A percentile compares a stretch with the other conserved stretches of the same genome.
Conservation (phyloP, 2,329 filamentous ascomycete species). For the Penicillium nordicum region DNA sequence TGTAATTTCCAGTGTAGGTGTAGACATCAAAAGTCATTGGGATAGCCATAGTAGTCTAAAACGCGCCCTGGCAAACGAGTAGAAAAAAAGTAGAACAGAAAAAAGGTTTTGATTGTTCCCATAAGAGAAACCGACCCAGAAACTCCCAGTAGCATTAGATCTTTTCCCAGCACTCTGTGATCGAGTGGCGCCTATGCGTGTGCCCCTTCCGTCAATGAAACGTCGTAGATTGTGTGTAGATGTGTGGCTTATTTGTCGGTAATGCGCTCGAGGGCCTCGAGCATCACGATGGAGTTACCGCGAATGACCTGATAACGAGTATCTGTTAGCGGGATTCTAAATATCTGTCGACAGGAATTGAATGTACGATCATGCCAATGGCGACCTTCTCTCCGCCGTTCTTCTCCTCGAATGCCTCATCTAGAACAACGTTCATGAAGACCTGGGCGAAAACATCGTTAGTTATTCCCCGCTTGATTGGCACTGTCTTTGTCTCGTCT, state of each 20-base stretch:
- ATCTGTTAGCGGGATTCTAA: constrained; percentile 5
- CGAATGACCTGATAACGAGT: constrained; percentile 70
- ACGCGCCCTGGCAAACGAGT: constrained; percentile 1
- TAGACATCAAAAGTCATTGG: neutral
- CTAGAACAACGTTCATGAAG: constrained; percentile 95
- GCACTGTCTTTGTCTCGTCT: too few species aligned
- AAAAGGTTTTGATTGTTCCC: constrained; percentile 32
- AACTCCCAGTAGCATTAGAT: constrained; percentile 38
- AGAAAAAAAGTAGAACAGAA: constrained; percentile 12
- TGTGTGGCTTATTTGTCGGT: constrained; percentile 37
- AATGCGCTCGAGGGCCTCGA: constrained; percentile 60
- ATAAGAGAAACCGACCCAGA: constrained; percentile 35
- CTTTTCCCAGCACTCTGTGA: constrained; percentile 20
- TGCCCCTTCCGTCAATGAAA: constrained; percentile 11
- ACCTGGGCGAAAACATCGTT: constrained; percentile 56
- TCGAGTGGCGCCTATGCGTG: constrained; percentile 11
- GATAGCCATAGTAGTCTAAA: constrained; percentile 2
- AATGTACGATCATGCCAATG: constrained; percentile 83
- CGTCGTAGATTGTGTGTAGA: constrained; percentile 13
- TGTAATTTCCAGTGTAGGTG: neutral
- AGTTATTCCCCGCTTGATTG: neutral
- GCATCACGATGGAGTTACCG: constrained; percentile 97
- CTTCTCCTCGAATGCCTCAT: constrained; percentile 95
- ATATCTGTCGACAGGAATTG: neutral
- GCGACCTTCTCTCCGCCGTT: constrained; percentile 82